These are phyloP conservation scores for Moringa oleifera DNA, from an alignment of 345 rosid genomes.

Conservation along the genomic window DNA sequence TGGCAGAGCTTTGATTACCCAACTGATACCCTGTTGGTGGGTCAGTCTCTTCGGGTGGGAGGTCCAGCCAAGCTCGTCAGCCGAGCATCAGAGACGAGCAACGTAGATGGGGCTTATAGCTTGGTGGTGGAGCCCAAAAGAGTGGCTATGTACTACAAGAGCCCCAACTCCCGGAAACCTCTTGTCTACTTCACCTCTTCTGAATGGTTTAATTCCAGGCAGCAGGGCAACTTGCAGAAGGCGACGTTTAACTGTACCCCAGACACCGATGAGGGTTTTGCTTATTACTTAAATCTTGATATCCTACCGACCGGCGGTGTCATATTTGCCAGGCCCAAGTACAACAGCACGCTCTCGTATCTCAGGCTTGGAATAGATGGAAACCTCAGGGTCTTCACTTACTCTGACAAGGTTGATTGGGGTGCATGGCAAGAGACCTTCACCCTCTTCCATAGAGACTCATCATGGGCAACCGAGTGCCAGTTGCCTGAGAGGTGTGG, in stretches of 20 bases:
- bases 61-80: constrained; percentile 39
- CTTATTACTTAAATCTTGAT: constrained; percentile 18
- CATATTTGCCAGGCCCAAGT: constrained; percentile 22
- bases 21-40: constrained; percentile 46
- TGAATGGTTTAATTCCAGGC: neutral
- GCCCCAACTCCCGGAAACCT: constrained; percentile 24
- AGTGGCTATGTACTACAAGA: constrained; percentile 26
- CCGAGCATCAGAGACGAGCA: constrained; percentile 20
- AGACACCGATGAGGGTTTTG: constrained; percentile 9
- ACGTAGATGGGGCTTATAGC: constrained; percentile 32
- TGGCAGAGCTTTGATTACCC: constrained; percentile 65
- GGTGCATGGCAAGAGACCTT: constrained; percentile 37
- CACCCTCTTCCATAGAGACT: constrained; percentile 30
- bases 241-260: constrained; percentile 22
- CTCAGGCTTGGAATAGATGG: constrained; percentile 48
- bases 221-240: constrained; percentile 10
- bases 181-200: constrained; percentile 23
- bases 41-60: constrained; percentile 29
- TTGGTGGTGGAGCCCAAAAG: constrained; percentile 34
- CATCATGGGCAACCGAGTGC: constrained; percentile 22
- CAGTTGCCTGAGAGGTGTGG: constrained; percentile 25
- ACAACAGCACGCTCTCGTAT: constrained; percentile 34
- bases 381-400: constrained; percentile 39
- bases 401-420: constrained; percentile 24
- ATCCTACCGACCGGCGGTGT: neutral